Conservation (phyloP, 805 yeast genomes). For the Yamadazyma philogaea region DNA sequence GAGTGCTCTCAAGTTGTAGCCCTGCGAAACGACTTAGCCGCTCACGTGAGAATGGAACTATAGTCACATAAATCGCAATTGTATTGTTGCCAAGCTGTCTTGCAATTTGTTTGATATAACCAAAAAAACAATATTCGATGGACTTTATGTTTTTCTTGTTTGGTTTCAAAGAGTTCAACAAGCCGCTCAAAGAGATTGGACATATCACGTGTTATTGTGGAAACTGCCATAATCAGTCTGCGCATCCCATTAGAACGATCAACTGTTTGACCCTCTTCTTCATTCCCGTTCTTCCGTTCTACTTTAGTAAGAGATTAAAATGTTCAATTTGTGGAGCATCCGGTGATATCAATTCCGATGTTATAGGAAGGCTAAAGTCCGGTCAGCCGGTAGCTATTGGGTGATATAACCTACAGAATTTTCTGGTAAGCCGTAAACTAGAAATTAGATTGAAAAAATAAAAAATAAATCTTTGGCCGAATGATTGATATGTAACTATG, state of each 20-base stretch:
- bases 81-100: conserved; percentile 2
- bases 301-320: conserved; percentile 48
- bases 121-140: conserved; percentile 14
- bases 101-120: background rate
- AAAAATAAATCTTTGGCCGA: background rate
- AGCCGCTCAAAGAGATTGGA: conserved; percentile 30
- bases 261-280: conserved; percentile 54
- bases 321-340: conserved; percentile 51
- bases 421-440: background rate
- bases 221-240: conserved; percentile 56
- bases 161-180: conserved; percentile 35
- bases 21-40: background rate
- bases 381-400: conserved; percentile 38
- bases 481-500: background rate
- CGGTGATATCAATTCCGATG: conserved; percentile 25
- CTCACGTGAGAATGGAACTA: conserved; percentile 3
- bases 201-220: conserved; percentile 46
- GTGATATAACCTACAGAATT: conserved; percentile 3
- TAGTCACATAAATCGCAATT: background rate
- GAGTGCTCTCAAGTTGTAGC: background rate
- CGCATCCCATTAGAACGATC: conserved; percentile 48
- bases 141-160: conserved; percentile 32
- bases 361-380: conserved; percentile 22
- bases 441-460: background rate
- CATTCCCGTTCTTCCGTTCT: conserved; percentile 52